Evolutionary conservation across 1,284 basidiomycete species (phyloP), one percentile per base, ranked within the genome.

Genomic region (Ustilago crameri): DNA sequence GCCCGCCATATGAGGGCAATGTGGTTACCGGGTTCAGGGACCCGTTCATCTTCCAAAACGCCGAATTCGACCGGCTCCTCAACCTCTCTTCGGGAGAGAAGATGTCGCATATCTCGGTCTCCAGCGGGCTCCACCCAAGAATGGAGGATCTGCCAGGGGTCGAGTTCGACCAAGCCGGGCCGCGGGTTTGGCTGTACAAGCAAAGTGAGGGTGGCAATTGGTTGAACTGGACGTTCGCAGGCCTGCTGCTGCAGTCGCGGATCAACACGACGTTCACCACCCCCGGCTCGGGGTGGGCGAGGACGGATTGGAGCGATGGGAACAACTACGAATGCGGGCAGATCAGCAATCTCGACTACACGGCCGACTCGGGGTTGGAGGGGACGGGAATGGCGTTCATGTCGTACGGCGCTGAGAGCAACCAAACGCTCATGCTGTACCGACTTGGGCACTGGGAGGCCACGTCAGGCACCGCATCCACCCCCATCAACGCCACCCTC

Each of bases 1-100:
- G 57, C 3, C 67, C 67, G 9, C 67, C 67, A 0, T 64, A 60
- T 52, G 18, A 12, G 12, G 67, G 57, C 1, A 45, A 52, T 14
- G 52, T 59, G 3, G 67, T 70, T 2, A 70, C 67, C 2, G 67
- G 67, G 0, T 70, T 70, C 44, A 27, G 67, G 15, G 67, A 70
- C 35, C 67, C 67, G 0, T 70, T 42, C 40, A 49, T 70, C 43
- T 57, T 70, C 45, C 47, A 45, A n/a, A 70, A 63, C 26, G 46
- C 37, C 12, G 12, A 46, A 7, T 54, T 70, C 23, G 67, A 70
- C 34, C 27, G 47, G 3, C 35, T 60, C 5, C 53, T 70, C 27
- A 44, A 42, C 46, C 40, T 52, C 44, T n/a, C 20, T 18, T 50
- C 47, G n/a, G 22, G 2, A 9, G 20, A 46, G 15, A 18, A 24